A percentile compares a stretch with the other conserved stretches of the same genome.
These are phyloP conservation scores for Arctium lappa DNA, from an alignment of 129 eudicot species.

Conservation along the genomic window DNA sequence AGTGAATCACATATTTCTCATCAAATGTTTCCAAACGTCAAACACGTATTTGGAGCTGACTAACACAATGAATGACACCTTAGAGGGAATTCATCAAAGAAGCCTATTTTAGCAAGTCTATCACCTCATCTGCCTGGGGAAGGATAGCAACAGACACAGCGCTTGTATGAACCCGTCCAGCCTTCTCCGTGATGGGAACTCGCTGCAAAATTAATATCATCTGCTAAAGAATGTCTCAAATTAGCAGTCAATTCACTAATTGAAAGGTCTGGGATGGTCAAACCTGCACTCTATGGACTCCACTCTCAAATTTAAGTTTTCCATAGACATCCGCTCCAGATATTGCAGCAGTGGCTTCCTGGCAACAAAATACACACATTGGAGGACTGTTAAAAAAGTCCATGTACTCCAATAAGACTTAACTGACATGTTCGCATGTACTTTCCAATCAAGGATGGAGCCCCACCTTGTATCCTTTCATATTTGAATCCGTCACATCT, in stretches of 20 bases:
- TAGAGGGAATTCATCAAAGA: not conserved
- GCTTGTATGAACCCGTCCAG: slow-evolving; percentile 96
- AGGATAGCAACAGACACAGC: slow-evolving; percentile 97
- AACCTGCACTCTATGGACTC: slow-evolving; percentile 99
- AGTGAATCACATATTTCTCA: too few species aligned
- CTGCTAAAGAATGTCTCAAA: too few species aligned
- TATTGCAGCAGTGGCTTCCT: slow-evolving; percentile 97
- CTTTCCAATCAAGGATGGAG: not conserved
- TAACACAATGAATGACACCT: not conserved
- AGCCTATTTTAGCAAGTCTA: not conserved
- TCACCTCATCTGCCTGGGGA: slow-evolving; percentile 97
- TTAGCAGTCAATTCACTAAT: not conserved
- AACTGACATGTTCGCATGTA: not conserved
- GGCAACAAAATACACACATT: slow-evolving; percentile 11
- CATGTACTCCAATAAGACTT: not conserved
- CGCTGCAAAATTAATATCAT: slow-evolving; percentile 46
- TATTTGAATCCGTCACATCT: slow-evolving; percentile 71
- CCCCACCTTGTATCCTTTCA: slow-evolving; percentile 85
- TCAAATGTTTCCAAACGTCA: not conserved
- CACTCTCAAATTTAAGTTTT: slow-evolving; percentile 97
- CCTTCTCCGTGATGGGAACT: slow-evolving; percentile 91
- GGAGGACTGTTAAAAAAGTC: not conserved
- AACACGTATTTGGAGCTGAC: not conserved
- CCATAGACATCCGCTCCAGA: slow-evolving; percentile 92
- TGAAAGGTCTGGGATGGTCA: not conserved